These are phyloP conservation scores for Phlebiopsis gigantea DNA, from an alignment of 768 basidiomycete species.

Conservation along the genomic window DNA sequence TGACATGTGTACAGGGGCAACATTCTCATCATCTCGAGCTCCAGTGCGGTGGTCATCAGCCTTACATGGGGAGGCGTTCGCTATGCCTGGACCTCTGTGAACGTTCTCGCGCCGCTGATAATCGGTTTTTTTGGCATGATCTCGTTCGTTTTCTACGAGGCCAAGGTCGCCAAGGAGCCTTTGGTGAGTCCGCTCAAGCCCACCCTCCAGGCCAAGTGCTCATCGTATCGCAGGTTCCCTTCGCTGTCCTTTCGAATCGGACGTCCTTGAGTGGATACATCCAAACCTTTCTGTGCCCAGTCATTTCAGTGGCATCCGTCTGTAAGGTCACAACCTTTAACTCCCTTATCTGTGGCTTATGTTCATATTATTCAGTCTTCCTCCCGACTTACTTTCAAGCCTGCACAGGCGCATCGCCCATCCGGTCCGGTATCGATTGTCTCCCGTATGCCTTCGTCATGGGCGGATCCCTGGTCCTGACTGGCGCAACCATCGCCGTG, in stretches of 20 bases:
- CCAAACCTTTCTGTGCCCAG: conserved; percentile 20
- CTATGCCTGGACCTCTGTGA: conserved; percentile 33
- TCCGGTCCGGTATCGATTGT: conserved; percentile 4
- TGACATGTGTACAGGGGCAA: conserved; percentile 26
- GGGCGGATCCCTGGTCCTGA: conserved; percentile 21
- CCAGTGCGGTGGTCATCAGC: conserved; percentile 28
- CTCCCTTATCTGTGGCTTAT: background rate
- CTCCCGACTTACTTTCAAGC: conserved; percentile 41
- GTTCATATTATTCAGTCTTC: conserved; percentile 28
- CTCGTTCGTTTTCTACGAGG: conserved; percentile 15
- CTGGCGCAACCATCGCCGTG: background rate
- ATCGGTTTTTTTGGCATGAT: conserved; percentile 29
- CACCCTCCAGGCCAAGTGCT: background rate
- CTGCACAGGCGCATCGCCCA: conserved; percentile 29
- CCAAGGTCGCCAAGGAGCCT: background rate
- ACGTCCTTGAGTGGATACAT: conserved; percentile 26
- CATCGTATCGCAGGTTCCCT: conserved; percentile 15
- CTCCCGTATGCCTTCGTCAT: conserved; percentile 20
- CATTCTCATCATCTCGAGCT: conserved; percentile 26
- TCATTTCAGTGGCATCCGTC: conserved; percentile 12
- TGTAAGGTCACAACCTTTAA: conserved; percentile 16
- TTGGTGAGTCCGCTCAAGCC: conserved; percentile 3
- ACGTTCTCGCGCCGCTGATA: conserved; percentile 36
- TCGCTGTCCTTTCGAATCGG: conserved; percentile 23
- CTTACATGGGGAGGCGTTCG: conserved; percentile 38